These are phyloP conservation scores for Coniferiporia weirii DNA, from an alignment of 1,284 basidiomycete species.

Conservation along the genomic window DNA sequence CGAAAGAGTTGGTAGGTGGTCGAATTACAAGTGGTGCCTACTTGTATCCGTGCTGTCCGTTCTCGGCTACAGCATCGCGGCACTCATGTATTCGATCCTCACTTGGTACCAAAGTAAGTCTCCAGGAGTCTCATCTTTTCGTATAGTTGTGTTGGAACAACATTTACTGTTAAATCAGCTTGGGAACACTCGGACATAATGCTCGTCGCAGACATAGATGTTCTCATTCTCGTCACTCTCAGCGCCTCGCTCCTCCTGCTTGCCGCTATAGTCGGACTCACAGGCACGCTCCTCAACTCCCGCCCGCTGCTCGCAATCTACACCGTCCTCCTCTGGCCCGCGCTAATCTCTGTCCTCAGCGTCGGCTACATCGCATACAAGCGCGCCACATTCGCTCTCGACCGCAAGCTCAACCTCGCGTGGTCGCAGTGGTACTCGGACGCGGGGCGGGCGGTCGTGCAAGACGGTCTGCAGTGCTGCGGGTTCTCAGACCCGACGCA, in stretches of 20 bases:
- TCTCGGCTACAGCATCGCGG: constrained; percentile 43
- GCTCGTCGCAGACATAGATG: constrained; percentile 49
- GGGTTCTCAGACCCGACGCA: constrained; percentile 66
- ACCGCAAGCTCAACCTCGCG: constrained; percentile 66
- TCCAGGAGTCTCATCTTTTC: background rate
- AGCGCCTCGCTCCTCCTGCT: constrained; percentile 53
- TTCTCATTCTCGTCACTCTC: constrained; percentile 60
- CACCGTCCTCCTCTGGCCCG: constrained; percentile 66
- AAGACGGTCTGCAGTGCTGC: constrained; percentile 67
- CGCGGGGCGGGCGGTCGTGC: constrained; percentile 54
- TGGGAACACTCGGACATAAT: constrained; percentile 50
- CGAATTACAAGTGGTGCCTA: constrained; percentile 51
- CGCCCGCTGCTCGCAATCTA: constrained; percentile 70
- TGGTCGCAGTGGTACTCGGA: constrained; percentile 66
- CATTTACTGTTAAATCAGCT: constrained; percentile 27
- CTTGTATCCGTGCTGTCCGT: constrained; percentile 46
- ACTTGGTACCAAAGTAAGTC: constrained; percentile 56
- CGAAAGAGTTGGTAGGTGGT: constrained; percentile 43
- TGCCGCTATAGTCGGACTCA: constrained; percentile 59
- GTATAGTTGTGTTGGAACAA: constrained; percentile 5
- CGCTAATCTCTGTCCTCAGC: constrained; percentile 55
- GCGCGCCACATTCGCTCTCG: constrained; percentile 62
- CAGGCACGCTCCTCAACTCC: constrained; percentile 68
- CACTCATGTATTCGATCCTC: constrained; percentile 42
- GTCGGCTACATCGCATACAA: constrained; percentile 72